A percentile compares a stretch with the other conserved stretches of the same genome.
phyloP scores from a whole-genome alignment of 1,284 basidiomycete genomes.

The Malassezia japonica region DNA sequence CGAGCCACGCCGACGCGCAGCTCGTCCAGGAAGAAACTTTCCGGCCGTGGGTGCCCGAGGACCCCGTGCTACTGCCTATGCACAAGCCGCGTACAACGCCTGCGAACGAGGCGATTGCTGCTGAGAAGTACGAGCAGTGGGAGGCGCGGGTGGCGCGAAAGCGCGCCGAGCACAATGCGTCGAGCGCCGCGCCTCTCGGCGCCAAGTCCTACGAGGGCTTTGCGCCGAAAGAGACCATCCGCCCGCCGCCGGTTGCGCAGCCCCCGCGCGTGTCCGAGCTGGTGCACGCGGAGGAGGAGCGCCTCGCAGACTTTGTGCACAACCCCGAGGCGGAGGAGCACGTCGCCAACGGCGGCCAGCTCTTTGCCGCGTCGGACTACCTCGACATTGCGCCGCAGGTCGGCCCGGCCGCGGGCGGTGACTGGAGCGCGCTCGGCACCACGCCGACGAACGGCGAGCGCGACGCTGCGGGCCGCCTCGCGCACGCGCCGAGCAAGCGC shows the following conservation, averaged over 20 bases:
- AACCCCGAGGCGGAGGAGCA: conserved; percentile 23
- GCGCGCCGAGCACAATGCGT: neutral
- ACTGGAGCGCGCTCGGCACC: conserved; percentile 26
- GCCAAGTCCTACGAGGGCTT: conserved; percentile 32
- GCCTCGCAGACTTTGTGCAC: conserved; percentile 26
- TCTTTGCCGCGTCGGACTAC: conserved; percentile 41
- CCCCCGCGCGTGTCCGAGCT: conserved; percentile 35
- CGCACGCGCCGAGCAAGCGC: conserved; percentile 14
- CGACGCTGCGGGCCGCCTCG: conserved; percentile 18
- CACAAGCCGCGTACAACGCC: conserved; percentile 21
- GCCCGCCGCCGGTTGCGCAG: conserved; percentile 39
- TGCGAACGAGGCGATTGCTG: conserved; percentile 24
- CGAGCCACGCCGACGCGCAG: conserved; percentile 19
- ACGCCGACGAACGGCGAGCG: conserved; percentile 2
- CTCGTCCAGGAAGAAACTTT: conserved; percentile 36
- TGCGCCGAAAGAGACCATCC: conserved; percentile 15
- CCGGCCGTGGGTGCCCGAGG: conserved; percentile 41
- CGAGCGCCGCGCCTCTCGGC: conserved; percentile 18
- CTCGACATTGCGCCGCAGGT: conserved; percentile 35
- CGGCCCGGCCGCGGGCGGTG: conserved; percentile 35
- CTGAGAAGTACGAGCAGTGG: conserved; percentile 17
- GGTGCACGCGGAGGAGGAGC: conserved; percentile 18
- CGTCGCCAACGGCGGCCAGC: conserved; percentile 28
- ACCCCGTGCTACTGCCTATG: conserved; percentile 32
- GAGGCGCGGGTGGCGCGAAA: conserved; percentile 15